Evolutionary conservation across 2,329 filamentous ascomycete species (phyloP), one percentile per base, ranked within the genome.

Genomic region (Cephalotrichum gorgonifer): DNA sequence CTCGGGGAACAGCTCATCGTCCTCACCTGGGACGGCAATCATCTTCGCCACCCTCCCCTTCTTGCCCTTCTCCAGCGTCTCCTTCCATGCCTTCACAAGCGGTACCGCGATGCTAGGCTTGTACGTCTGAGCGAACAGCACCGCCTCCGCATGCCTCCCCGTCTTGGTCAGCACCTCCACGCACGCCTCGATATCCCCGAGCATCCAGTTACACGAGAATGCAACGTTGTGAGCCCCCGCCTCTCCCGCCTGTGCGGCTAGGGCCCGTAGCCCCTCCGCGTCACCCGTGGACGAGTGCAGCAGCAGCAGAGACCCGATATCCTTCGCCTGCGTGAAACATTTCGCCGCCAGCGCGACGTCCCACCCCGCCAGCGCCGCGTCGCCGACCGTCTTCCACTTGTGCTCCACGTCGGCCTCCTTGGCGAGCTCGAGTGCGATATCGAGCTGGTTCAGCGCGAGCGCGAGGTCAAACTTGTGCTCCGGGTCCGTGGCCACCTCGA

Each of bases 391-490:
- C 76, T 97, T 97, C 93, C 93, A 98, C 69, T 95, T 95, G 70
- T 97, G 91, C 64, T 97, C 93, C 1, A 83, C 86, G 54, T 96
- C 85, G 11, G 88, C 86, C 63, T 86, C 76, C 38, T 83, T 78
- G 6, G 93, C 91, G 46, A 97, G 81, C 52, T 89, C 83, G 3
- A 95, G 76, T 1, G 91, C 91, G 60, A 91, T 86, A 38, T 90
- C 79, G 14, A 97, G 79, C 54, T 93, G 85, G 58, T 85, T 88
- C 41, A 98, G 75, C 3, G 81, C 78, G 28, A 98, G 74, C 0
- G 93, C 85, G 22, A 98, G 78, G 52, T 98, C 93, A 59, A 98
- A 97, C 62, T 94, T 93, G 70, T 98, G 93, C 68, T 98, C 93
- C 0, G 86, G 76, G 59, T 98, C 93, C 0, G 91, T 95, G 9